Conservation (phyloP, 805 yeast genomes). For the Pichia rugopelliculosa region DNA sequence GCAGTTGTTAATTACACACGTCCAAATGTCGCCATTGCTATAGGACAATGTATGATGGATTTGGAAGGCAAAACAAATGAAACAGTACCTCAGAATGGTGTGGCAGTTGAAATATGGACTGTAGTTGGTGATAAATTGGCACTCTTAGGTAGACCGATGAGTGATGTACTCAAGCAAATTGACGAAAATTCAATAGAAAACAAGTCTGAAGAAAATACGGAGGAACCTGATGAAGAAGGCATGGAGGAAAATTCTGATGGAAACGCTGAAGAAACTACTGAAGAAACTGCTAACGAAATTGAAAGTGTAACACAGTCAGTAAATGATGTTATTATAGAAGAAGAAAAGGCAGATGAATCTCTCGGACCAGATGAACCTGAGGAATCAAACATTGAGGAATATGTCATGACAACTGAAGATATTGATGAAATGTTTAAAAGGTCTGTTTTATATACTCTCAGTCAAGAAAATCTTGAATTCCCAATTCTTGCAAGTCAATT, state of each 20-base stretch:
- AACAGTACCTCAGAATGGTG: constrained; percentile 56
- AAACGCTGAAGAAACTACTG: background rate
- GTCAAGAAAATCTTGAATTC: constrained; percentile 44
- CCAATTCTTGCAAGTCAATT: constrained; percentile 73
- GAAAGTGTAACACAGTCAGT: background rate
- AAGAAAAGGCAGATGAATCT: background rate
- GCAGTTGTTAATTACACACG: constrained; percentile 56
- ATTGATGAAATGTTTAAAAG: constrained; percentile 68
- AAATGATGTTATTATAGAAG: background rate
- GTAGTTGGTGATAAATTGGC: constrained; percentile 58
- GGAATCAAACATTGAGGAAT: constrained; percentile 25
- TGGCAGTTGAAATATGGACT: constrained; percentile 72
- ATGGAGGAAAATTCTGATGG: constrained; percentile 11
- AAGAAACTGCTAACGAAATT: background rate
- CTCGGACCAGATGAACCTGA: constrained; percentile 8
- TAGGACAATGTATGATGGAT: constrained; percentile 55
- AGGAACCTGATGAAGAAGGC: constrained; percentile 6
- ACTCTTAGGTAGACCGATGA: constrained; percentile 34
- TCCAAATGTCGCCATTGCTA: constrained; percentile 62
- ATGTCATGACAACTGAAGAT: constrained; percentile 48
- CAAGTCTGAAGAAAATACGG: background rate
- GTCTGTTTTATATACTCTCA: constrained; percentile 63
- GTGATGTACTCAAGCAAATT: constrained; percentile 1
- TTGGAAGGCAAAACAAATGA: constrained; percentile 38
- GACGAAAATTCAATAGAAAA: background rate